Percentiles rank a stretch among this genome's conserved stretches.
These are phyloP conservation scores for Lactarius trivialis DNA, from an alignment of 768 basidiomycete species.

Conservation along the genomic window DNA sequence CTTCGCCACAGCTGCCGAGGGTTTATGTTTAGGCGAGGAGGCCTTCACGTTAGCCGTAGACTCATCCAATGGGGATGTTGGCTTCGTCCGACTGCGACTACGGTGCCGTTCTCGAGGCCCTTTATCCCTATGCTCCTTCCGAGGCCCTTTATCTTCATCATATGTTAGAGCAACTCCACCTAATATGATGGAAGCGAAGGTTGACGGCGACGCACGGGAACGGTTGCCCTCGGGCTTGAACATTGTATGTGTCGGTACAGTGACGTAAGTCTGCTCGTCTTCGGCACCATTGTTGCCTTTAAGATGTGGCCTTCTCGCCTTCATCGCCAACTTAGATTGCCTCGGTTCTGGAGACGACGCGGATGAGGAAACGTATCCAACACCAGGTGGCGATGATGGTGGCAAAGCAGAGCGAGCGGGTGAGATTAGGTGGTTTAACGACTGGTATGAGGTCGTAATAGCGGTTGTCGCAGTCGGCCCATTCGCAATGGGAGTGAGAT, in stretches of 20 bases:
- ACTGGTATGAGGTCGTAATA: conserved; percentile 76
- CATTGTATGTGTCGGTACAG: conserved; percentile 43
- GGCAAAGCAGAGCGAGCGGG: conserved; percentile 24
- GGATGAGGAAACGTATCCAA: conserved; percentile 8
- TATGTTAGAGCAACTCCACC: conserved; percentile 19
- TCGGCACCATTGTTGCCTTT: conserved; percentile 37
- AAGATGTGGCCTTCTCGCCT: conserved; percentile 54
- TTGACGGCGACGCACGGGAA: conserved; percentile 70
- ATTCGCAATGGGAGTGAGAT: conserved; percentile 74
- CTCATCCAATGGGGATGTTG: conserved; percentile 6
- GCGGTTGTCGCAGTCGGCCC: conserved; percentile 78
- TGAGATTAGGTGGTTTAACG: conserved; percentile 51
- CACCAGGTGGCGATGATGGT: conserved; percentile 24
- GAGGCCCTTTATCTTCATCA: conserved; percentile 22
- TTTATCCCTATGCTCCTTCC: conserved; percentile 18
- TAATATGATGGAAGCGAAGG: conserved; percentile 43
- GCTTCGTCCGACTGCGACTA: conserved; percentile 3
- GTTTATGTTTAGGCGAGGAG: conserved; percentile 13
- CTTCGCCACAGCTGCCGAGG: conserved; percentile 1
- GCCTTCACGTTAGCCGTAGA: conserved; percentile 10
- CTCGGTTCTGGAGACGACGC: conserved; percentile 34
- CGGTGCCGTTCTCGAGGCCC: conserved; percentile 11
- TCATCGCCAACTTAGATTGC: conserved; percentile 71
- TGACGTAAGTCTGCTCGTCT: conserved; percentile 32
- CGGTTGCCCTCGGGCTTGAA: conserved; percentile 48